These are phyloP conservation scores for Cryptomeria japonica DNA, from an alignment of 75 land plant genomes.

Conservation along the genomic window DNA sequence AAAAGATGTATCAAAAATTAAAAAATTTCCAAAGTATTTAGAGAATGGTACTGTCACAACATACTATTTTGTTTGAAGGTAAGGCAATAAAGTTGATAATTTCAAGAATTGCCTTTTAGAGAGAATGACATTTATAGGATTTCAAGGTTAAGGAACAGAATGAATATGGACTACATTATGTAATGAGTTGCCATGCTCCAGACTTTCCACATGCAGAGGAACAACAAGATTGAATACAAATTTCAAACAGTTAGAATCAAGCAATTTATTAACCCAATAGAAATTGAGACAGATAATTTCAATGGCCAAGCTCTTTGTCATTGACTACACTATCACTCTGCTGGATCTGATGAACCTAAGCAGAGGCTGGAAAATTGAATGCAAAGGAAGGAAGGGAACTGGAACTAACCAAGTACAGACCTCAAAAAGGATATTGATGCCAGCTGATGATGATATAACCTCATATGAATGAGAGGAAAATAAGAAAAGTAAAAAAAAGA, in stretches of 20 bases:
- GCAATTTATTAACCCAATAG: background rate
- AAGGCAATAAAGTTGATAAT: background rate
- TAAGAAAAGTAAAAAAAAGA: background rate
- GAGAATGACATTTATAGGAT: background rate
- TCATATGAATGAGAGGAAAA: background rate
- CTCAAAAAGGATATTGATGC: background rate
- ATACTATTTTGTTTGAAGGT: background rate
- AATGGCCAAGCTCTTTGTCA: background rate
- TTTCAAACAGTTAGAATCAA: background rate
- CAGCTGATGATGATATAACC: background rate
- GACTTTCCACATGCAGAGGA: background rate
- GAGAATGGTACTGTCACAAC: background rate
- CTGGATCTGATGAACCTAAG: background rate
- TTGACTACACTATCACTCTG: background rate
- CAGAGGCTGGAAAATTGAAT: background rate
- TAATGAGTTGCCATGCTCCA: background rate
- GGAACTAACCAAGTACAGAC: background rate
- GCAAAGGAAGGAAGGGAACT: background rate
- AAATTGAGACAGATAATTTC: background rate
- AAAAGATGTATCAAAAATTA: background rate
- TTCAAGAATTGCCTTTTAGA: background rate
- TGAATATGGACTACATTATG: background rate
- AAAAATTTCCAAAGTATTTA: background rate
- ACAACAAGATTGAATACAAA: background rate
- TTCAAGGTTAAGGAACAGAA: background rate